A percentile compares a stretch with the other conserved stretches of the same genome.
Evolutionary conservation across 331 rosid species (phyloP).

Genomic region (Ulmus americana): DNA sequence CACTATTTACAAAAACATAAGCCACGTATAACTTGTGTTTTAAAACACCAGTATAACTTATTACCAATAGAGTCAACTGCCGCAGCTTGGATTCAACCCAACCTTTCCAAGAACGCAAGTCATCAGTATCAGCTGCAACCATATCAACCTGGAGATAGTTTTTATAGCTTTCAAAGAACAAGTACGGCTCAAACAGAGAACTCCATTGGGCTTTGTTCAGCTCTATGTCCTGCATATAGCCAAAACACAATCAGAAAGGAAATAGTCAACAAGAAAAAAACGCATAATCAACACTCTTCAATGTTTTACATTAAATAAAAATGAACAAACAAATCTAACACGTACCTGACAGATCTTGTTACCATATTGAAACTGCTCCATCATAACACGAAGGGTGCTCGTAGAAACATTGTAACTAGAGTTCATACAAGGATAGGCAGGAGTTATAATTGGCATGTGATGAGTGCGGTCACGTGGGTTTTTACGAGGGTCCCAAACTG

Average conservation of each 20-base stretch:
- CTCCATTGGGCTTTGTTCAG: conserved; percentile 70
- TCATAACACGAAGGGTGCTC: conserved; percentile 92
- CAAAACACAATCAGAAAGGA: not conserved
- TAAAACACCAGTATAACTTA: conserved; percentile 6
- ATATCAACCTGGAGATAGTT: conserved; percentile 85
- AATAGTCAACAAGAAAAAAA: not conserved
- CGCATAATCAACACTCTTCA: not conserved
- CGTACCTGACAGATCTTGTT: conserved; percentile 67
- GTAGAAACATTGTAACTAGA: conserved; percentile 90
- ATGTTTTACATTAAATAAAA: not conserved
- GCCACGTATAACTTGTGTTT: not conserved
- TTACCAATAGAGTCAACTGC: conserved; percentile 72
- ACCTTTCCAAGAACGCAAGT: conserved; percentile 81
- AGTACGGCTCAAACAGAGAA: conserved; percentile 69
- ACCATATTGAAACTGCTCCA: conserved; percentile 69
- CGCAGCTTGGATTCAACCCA: conserved; percentile 97
- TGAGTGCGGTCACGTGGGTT: conserved; percentile 73
- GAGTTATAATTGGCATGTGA: conserved; percentile 90
- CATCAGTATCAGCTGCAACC: conserved; percentile 64
- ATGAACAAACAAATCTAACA: conserved; percentile 2
- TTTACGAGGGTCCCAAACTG: conserved; percentile 86
- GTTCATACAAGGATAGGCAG: conserved; percentile 97
- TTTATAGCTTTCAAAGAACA: conserved; percentile 73
- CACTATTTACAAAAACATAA: too few relatives aligned
- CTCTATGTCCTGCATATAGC: conserved; percentile 61